A percentile compares a stretch with the other conserved stretches of the same genome.
Evolutionary conservation across 441 rosid species (phyloP).

Genomic region (Gossypium schwendimanii): DNA sequence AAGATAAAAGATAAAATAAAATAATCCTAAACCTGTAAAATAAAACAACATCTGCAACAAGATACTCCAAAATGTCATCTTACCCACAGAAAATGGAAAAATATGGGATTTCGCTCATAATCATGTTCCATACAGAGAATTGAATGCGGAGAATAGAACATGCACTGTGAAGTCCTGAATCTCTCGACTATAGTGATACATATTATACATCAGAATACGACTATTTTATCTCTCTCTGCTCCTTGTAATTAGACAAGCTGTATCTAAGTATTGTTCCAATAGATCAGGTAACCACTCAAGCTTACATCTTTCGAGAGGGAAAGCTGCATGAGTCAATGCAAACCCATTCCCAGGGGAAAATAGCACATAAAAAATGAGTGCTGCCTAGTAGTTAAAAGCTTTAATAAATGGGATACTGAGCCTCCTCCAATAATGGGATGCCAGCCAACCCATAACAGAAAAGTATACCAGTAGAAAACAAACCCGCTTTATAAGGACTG

Average conservation of each 20-base stretch:
- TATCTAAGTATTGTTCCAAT: neutral
- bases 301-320: neutral
- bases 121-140: neutral
- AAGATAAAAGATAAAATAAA: too few species aligned
- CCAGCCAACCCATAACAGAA: slow-evolving; percentile 41
- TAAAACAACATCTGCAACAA: too few species aligned
- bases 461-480: slow-evolving; percentile 47
- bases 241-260: neutral
- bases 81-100: neutral
- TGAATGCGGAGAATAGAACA: neutral
- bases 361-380: slow-evolving; percentile 12
- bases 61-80: too few species aligned
- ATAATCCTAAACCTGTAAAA: too few species aligned
- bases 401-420: slow-evolving; percentile 26
- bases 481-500: slow-evolving; percentile 28
- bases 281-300: neutral
- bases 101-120: neutral
- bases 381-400: slow-evolving; percentile 16
- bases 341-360: neutral
- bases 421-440: slow-evolving; percentile 34
- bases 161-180: neutral
- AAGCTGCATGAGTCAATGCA: slow-evolving; percentile 9
- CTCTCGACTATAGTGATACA: neutral
- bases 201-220: neutral
- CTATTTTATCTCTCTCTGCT: slow-evolving; percentile 6